A percentile compares a stretch with the other conserved stretches of the same genome.
Conservation (phyloP, 2,329 filamentous ascomycete species). For the Xylaria polymorpha region DNA sequence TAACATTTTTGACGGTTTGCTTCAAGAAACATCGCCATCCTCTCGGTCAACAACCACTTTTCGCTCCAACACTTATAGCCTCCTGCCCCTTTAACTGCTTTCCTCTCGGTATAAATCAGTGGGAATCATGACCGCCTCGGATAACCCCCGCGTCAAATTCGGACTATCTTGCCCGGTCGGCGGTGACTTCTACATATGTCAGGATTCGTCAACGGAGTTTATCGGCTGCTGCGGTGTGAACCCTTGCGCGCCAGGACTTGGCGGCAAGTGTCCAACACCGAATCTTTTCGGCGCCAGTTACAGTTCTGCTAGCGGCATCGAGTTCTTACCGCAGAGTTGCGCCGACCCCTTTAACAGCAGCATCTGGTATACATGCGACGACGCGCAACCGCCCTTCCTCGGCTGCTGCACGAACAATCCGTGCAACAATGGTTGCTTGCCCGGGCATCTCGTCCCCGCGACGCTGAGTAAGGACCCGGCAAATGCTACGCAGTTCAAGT, state of each 20-base stretch:
- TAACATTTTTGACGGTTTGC: background rate
- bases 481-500: slow-evolving; percentile 39
- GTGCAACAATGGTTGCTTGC: slow-evolving; percentile 51
- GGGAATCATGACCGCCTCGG: slow-evolving; percentile 14
- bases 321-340: slow-evolving; percentile 51
- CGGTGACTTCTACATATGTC: slow-evolving; percentile 52
- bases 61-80: too few relatives aligned
- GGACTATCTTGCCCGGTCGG: slow-evolving; percentile 51
- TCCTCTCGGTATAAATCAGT: background rate
- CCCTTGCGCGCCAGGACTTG: slow-evolving; percentile 50
- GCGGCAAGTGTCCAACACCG: slow-evolving; percentile 46
- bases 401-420: slow-evolving; percentile 54
- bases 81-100: background rate
- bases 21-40: background rate
- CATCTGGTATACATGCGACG: slow-evolving; percentile 53
- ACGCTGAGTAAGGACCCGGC: slow-evolving; percentile 38
- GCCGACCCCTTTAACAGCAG: slow-evolving; percentile 35
- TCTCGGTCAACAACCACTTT: too few relatives aligned
- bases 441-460: slow-evolving; percentile 46
- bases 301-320: slow-evolving; percentile 46
- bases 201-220: slow-evolving; percentile 47
- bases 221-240: slow-evolving; percentile 55
- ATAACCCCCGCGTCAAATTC: slow-evolving; percentile 34
- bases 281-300: slow-evolving; percentile 51
- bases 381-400: slow-evolving; percentile 48